Base-by-base conservation (phyloP, 2,329 filamentous ascomycete species). In the Penicillium olsonii region DNA sequence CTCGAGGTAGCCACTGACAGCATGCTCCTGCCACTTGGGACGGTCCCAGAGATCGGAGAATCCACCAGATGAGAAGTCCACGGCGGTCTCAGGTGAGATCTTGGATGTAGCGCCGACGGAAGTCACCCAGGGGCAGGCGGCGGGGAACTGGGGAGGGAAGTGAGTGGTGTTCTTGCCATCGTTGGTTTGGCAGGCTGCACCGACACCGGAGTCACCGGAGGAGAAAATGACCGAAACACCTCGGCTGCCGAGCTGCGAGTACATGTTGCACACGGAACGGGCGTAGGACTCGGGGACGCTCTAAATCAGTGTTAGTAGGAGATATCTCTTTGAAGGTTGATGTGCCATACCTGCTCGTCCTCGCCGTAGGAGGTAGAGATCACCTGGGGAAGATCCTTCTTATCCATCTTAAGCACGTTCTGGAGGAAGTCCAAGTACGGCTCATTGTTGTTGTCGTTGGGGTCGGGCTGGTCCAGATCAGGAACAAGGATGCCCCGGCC, bases 221-320 rank as follows among this genome's bases (percentile, higher is more conserved):
- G 76, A 75, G 53, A 78, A 74, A 54, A 80, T 61, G 17, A 79
- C 65, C 4, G 72, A 75, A 2, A 78, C 73, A 19, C 78, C 77
- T 40, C 78, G 76, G 50, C 76, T 69, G 15, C 76, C 77, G 19
- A 80, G 73, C 56, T 80, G 79, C 45, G 76, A 68, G 60, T 67
- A 76, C 34, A 76, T 63, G 52, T 69, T 70, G 57, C 74, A 77
- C 37, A 76, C 69, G 18, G 57, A 56, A 37, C 57, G 59, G 42
- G 72, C 70, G 53, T 74, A 74, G 22, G 45, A 57, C 26, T 62
- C 59, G 3, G 71, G 69, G 14, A 73, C 59, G 40, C 63, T 68
- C 64, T 68, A 39, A 3, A 66, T 37, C 3, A 10, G 22, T 10
- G 9, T 18, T 17, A 39, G 37, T 8, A 17, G 38, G 40, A 54